Conservation (phyloP, 1,284 basidiomycete genomes). For the Caloboletus firmus region DNA sequence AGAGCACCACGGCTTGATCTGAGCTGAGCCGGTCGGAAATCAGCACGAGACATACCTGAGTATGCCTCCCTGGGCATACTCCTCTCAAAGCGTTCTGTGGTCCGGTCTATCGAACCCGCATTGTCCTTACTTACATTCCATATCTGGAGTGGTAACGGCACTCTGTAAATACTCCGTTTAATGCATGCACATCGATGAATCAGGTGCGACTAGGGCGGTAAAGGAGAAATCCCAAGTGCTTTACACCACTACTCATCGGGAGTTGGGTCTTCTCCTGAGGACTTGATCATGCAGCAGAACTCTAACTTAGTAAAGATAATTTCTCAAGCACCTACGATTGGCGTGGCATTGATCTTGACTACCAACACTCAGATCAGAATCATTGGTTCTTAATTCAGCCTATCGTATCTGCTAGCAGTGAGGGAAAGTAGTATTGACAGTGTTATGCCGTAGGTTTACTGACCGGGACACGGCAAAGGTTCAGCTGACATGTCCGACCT, state of each 20-base stretch:
- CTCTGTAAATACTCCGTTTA: constrained; percentile 10
- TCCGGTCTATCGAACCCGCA: neutral
- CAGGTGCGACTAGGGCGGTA: neutral
- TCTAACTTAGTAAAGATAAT: neutral
- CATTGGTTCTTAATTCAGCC: neutral
- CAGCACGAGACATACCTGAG: neutral
- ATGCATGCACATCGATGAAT: neutral
- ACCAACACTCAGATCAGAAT: neutral
- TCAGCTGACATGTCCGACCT: neutral
- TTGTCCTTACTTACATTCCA: too few relatives aligned
- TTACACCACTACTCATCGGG: neutral
- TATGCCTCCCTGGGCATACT: neutral
- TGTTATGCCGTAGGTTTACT: neutral
- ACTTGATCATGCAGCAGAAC: neutral
- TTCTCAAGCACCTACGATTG: neutral
- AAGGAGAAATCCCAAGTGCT: neutral
- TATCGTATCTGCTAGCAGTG: neutral
- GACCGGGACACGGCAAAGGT: too few relatives aligned
- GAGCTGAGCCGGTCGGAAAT: constrained; percentile 20
- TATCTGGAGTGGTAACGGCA: neutral
- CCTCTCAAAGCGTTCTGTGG: neutral
- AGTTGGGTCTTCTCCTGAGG: neutral
- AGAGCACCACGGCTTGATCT: constrained; percentile 28
- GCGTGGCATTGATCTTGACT: neutral
- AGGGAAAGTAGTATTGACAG: neutral